A percentile compares a stretch with the other conserved stretches of the same genome.
Conservation (phyloP, 1,284 basidiomycete species). For the Laetiporus sulphureus region DNA sequence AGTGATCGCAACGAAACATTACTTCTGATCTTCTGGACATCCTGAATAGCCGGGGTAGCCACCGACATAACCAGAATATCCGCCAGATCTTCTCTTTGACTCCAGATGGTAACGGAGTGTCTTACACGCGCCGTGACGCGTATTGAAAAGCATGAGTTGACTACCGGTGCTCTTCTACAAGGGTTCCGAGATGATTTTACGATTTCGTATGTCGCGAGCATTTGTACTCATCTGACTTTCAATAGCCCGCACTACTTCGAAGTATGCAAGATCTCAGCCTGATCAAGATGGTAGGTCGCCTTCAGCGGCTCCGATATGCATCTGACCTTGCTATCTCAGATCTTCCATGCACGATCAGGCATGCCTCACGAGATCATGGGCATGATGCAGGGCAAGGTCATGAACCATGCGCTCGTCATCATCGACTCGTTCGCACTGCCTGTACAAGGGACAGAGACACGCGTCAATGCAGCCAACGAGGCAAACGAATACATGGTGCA, state of each 20-base stretch:
- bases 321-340: conserved; percentile 39
- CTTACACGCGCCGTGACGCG: no score
- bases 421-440: conserved; percentile 97
- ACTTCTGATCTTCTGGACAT: no score
- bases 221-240: no score
- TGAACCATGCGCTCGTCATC: conserved; percentile 82
- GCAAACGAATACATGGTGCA: conserved; percentile 99
- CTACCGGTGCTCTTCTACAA: no score
- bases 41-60: no score
- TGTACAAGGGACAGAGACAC: conserved; percentile 98
- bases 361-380: conserved; percentile 99
- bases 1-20: no score
- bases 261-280: conserved; percentile 68
- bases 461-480: conserved; percentile 94
- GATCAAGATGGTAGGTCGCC: conserved; percentile 91
- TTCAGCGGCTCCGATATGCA: not conserved
- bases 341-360: conserved; percentile 95
- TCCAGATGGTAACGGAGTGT: no score
- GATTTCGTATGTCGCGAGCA: no score
- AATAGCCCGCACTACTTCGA: conserved; percentile 15
- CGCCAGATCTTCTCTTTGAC: no score
- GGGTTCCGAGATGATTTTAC: no score
- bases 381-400: conserved; percentile 95
- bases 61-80: no score
- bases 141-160: no score